Evolutionary conservation across 176 grass and related monocot species (phyloP).

Genomic region (Oryza meyeriana): DNA sequence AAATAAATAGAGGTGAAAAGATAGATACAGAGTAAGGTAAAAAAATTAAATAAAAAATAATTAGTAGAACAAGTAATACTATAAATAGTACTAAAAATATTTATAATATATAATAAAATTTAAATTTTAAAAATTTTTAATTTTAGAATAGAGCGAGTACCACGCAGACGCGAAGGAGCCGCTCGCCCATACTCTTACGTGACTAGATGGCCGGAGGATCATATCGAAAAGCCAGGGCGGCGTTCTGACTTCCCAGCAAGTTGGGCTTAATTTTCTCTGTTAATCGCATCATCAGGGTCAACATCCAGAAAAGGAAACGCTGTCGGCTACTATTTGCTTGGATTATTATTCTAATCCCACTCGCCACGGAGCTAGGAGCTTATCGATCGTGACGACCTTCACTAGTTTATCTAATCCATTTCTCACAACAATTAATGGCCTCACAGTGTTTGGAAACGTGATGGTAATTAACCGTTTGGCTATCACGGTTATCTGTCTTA

Average conservation of each 20-base stretch:
- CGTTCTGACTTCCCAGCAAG: not conserved
- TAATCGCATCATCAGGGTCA: not conserved
- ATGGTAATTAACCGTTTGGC: too few species aligned
- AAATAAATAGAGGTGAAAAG: too few species aligned
- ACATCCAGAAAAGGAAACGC: not conserved
- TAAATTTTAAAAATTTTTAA: too few species aligned
- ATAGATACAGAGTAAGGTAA: too few species aligned
- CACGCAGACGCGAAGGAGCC: not conserved
- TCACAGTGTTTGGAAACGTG: too few species aligned
- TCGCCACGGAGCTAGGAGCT: not conserved
- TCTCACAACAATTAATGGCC: not conserved
- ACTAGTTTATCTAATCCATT: not conserved
- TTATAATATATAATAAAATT: too few species aligned
- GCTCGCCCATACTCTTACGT: not conserved
- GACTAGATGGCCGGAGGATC: not conserved
- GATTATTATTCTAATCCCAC: not conserved
- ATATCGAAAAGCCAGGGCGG: not conserved
- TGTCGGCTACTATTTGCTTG: not conserved
- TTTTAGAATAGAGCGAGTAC: too few species aligned
- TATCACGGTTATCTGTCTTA: too few species aligned
- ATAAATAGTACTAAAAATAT: too few species aligned
- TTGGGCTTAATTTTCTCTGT: not conserved
- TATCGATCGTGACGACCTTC: not conserved
- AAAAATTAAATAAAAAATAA: too few species aligned
- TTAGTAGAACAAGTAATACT: too few species aligned